Percentiles rank a stretch among this genome's conserved stretches.
Conservation (phyloP, 768 basidiomycete genomes). For the Lactifluus piperatus region DNA sequence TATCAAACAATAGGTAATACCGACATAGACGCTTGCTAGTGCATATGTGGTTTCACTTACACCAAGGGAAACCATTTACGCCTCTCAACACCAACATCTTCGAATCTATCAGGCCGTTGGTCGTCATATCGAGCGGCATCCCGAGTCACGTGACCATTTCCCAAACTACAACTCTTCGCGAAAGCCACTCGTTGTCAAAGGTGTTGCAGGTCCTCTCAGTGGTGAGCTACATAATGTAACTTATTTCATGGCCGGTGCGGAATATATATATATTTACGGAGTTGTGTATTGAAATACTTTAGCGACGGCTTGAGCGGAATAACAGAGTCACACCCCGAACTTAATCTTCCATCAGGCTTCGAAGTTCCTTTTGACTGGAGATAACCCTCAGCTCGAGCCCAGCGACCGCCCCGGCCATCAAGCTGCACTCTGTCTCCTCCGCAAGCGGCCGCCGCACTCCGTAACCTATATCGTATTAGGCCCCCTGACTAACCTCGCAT, state of each 20-base stretch:
- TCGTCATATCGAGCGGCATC: constrained; percentile 46
- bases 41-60: constrained; percentile 25
- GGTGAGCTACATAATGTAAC: constrained; percentile 68
- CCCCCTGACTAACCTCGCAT: constrained; percentile 74
- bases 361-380: constrained; percentile 19
- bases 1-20: constrained; percentile 53
- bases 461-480: constrained; percentile 70
- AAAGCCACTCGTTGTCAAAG: constrained; percentile 58
- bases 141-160: constrained; percentile 47
- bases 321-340: constrained; percentile 53
- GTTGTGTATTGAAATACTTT: background rate
- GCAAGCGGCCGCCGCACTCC: constrained; percentile 38
- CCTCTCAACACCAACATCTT: constrained; percentile 55
- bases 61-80: background rate
- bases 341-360: constrained; percentile 31
- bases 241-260: constrained; percentile 80
- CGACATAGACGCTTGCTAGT: constrained; percentile 56
- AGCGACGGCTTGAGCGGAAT: constrained; percentile 69
- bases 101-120: constrained; percentile 62
- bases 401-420: constrained; percentile 42
- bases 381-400: constrained; percentile 39
- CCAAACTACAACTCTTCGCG: constrained; percentile 42
- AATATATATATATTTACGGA: background rate
- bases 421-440: constrained; percentile 47
- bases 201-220: constrained; percentile 55